phyloP scores from a whole-genome alignment of 352 stramenopile genomes.

The Phytophthora niederhauseri region DNA sequence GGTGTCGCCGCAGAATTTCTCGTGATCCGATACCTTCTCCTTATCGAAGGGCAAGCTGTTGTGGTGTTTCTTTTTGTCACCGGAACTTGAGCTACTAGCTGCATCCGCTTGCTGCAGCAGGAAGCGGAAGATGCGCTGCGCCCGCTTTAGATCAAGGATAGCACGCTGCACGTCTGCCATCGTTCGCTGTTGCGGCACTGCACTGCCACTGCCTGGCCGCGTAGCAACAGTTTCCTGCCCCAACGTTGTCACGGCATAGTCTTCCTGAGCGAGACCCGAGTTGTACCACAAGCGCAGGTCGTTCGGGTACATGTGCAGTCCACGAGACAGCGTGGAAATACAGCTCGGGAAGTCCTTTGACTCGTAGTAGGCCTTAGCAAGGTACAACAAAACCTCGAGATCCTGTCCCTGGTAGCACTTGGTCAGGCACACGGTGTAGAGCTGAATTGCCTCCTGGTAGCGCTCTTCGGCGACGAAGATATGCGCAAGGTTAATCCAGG shows the following conservation, averaged over 20 bases:
- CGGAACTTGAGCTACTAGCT: constrained; percentile 19
- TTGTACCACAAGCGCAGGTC: constrained; percentile 90
- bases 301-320: constrained; percentile 78
- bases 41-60: constrained; percentile 78
- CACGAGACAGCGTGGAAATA: constrained; percentile 81
- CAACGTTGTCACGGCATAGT: constrained; percentile 85
- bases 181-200: constrained; percentile 63
- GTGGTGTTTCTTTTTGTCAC: constrained; percentile 67
- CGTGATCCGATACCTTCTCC: constrained; percentile 88
- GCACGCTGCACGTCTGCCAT: constrained; percentile 91
- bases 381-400: constrained; percentile 78
- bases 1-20: constrained; percentile 88
- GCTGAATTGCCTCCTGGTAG: constrained; percentile 95
- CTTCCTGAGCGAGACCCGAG: constrained; percentile 84
- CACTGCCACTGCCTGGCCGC: constrained; percentile 43
- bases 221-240: constrained; percentile 65
- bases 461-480: constrained; percentile 97
- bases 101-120: constrained; percentile 72
- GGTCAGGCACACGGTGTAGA: constrained; percentile 93
- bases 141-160: constrained; percentile 84
- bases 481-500: constrained; percentile 97
- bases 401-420: constrained; percentile 92
- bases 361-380: constrained; percentile 91
- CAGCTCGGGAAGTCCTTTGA: constrained; percentile 90
- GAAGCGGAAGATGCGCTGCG: constrained; percentile 85